phyloP scores from a whole-genome alignment of 345 rosid species.

The Melaleuca alternifolia region DNA sequence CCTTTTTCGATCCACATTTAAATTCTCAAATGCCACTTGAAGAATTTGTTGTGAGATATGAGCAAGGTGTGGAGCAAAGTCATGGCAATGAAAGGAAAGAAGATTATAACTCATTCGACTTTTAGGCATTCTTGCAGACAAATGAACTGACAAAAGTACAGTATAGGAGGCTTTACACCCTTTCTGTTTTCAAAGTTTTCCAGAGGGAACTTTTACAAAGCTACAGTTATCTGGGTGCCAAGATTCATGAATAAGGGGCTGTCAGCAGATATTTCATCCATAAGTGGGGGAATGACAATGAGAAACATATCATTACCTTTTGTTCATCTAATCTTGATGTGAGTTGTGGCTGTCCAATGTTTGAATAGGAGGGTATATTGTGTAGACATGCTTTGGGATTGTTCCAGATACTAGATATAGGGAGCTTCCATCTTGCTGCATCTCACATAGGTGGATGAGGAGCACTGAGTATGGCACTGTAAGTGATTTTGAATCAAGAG shows the following conservation, averaged over 20 bases:
- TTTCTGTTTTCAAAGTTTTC: conserved; percentile 50
- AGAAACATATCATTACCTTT: no score
- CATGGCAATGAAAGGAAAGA: conserved; percentile 76
- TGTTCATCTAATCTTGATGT: no score
- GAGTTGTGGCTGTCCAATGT: no score
- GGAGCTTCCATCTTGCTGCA: conserved; percentile 5
- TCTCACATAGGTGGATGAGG: conserved; percentile 75
- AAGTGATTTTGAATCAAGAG: conserved; percentile 41
- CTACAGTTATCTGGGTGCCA: conserved; percentile 48
- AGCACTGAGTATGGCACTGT: conserved; percentile 55
- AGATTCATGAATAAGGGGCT: no score
- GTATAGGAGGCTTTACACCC: conserved; percentile 57
- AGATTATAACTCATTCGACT: conserved; percentile 57
- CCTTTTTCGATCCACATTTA: conserved; percentile 50
- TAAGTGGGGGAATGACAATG: no score
- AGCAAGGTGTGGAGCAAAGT: conserved; percentile 47
- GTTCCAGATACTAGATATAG: no score
- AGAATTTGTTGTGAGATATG: conserved; percentile 54
- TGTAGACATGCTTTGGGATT: no score
- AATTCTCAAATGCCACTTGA: conserved; percentile 38
- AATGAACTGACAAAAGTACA: conserved; percentile 75
- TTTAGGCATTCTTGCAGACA: conserved; percentile 56
- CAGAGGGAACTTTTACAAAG: conserved; percentile 67
- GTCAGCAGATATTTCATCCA: no score
- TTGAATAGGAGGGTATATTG: no score